A percentile compares a stretch with the other conserved stretches of the same genome.
These are phyloP conservation scores for Tylopilus sp. DNA, from an alignment of 768 basidiomycete genomes.

Conservation along the genomic window DNA sequence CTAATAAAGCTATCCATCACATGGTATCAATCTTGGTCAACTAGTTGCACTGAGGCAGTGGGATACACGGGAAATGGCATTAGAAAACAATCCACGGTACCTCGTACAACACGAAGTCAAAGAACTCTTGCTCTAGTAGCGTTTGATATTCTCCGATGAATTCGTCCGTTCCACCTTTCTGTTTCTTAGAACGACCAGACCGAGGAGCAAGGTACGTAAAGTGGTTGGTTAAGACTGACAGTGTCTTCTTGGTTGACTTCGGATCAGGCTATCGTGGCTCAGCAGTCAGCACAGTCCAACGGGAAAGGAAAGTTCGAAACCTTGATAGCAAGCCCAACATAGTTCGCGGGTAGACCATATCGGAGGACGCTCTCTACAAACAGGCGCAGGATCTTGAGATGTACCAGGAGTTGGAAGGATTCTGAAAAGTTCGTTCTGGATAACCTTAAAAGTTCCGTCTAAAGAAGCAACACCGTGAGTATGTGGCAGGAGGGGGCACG, in stretches of 20 bases:
- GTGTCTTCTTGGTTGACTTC: constrained; percentile 76
- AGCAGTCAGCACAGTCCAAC: background rate
- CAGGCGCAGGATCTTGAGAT: constrained; percentile 85
- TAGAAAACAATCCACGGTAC: constrained; percentile 84
- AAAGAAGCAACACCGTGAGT: constrained; percentile 5
- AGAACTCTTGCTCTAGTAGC: constrained; percentile 93
- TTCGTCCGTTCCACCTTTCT: constrained; percentile 49
- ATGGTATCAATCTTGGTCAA: constrained; percentile 3
- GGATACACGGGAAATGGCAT: constrained; percentile 6
- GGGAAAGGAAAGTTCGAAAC: constrained; percentile 36
- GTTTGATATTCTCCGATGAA: constrained; percentile 89
- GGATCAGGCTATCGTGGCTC: constrained; percentile 66
- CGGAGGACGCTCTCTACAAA: constrained; percentile 95
- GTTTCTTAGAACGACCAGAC: constrained; percentile 45
- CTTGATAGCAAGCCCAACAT: constrained; percentile 77
- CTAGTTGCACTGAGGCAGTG: background rate
- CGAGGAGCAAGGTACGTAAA: constrained; percentile 80
- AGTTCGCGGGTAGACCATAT: constrained; percentile 93
- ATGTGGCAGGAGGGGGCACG: background rate
- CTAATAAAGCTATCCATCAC: constrained; percentile 47
- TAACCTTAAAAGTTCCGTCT: constrained; percentile 90
- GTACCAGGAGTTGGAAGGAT: constrained; percentile 89
- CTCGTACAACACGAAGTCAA: constrained; percentile 93
- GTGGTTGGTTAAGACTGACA: constrained; percentile 68
- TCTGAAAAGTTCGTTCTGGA: constrained; percentile 97